Percentiles rank a stretch among this genome's conserved stretches.
phyloP scores from a whole-genome alignment of 805 yeast species.

The Wickerhamiella kurtzmanii region DNA sequence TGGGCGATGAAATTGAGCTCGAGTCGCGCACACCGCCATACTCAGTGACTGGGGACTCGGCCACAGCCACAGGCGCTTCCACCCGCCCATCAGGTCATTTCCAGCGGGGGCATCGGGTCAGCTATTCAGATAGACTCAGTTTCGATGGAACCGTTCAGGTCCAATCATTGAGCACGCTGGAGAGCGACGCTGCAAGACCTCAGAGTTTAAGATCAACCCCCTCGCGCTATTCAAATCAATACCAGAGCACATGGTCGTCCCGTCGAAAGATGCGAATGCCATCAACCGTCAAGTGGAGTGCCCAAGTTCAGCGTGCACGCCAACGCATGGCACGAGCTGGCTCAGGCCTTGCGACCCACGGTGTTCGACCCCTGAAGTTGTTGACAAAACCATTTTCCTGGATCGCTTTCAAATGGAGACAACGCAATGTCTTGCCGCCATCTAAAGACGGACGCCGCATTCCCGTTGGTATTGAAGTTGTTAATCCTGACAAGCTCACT shows the following conservation, averaged over 20 bases:
- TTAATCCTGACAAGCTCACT: conserved; percentile 24
- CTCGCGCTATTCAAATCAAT: conserved; percentile 1
- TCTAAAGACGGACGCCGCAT: conserved; percentile 60
- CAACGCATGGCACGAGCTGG: background rate
- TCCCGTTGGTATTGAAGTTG: conserved; percentile 44
- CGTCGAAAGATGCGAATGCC: conserved; percentile 9
- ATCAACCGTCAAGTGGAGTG: conserved; percentile 3
- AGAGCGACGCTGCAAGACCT: conserved; percentile 5
- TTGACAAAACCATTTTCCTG: conserved; percentile 7
- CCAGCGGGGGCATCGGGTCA: background rate
- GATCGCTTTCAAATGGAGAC: conserved; percentile 11
- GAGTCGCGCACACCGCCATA: background rate
- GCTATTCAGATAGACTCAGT: conserved; percentile 1
- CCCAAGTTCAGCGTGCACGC: background rate
- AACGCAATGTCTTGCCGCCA: conserved; percentile 27
- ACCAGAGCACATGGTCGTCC: conserved; percentile 5
- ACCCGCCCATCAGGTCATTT: background rate
- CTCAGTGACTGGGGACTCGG: too few relatives aligned
- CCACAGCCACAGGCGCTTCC: background rate
- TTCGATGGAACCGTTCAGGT: conserved; percentile 6
- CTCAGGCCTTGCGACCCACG: background rate
- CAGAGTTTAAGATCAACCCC: conserved; percentile 1
- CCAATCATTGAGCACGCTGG: too few relatives aligned
- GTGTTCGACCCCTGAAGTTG: conserved; percentile 7
- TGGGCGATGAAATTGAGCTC: background rate